Conservation (phyloP, 2,329 filamentous ascomycete genomes). For the Chrysoporthe austroafricana region DNA sequence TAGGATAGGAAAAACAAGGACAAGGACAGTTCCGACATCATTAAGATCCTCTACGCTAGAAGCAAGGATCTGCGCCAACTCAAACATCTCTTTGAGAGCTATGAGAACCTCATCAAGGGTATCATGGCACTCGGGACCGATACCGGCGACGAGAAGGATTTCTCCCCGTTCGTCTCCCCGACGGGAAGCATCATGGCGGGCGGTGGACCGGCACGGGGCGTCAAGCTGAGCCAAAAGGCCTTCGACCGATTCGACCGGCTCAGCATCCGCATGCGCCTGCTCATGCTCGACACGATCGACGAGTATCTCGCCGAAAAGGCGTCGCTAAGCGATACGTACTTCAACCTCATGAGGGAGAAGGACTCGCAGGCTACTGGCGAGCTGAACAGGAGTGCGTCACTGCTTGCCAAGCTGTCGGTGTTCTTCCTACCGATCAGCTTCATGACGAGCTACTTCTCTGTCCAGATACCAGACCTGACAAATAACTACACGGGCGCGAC, state of each 20-base stretch:
- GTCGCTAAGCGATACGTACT: slow-evolving; percentile 72
- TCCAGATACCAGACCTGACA: slow-evolving; percentile 62
- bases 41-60: slow-evolving; percentile 60
- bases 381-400: slow-evolving; percentile 71
- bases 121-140: slow-evolving; percentile 52
- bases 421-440: slow-evolving; percentile 76
- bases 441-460: slow-evolving; percentile 75
- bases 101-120: slow-evolving; percentile 63
- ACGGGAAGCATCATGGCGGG: slow-evolving; percentile 3
- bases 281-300: slow-evolving; percentile 64
- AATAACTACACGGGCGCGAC: slow-evolving; percentile 60
- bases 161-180: neutral
- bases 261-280: slow-evolving; percentile 60
- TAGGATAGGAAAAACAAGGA: slow-evolving; percentile 36
- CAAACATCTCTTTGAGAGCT: slow-evolving; percentile 63
- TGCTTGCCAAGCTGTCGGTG: slow-evolving; percentile 75
- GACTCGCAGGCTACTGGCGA: slow-evolving; percentile 74
- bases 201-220: slow-evolving; percentile 26
- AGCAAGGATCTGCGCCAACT: slow-evolving; percentile 64
- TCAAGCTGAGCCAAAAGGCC: slow-evolving; percentile 49
- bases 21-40: slow-evolving; percentile 55
- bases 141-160: slow-evolving; percentile 24
- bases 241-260: slow-evolving; percentile 62
- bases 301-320: slow-evolving; percentile 72
- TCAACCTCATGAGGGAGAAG: slow-evolving; percentile 77